Evolutionary conservation across 2,329 filamentous ascomycete genomes (phyloP).

Genomic region (Stagonosporopsis rhizophila): DNA sequence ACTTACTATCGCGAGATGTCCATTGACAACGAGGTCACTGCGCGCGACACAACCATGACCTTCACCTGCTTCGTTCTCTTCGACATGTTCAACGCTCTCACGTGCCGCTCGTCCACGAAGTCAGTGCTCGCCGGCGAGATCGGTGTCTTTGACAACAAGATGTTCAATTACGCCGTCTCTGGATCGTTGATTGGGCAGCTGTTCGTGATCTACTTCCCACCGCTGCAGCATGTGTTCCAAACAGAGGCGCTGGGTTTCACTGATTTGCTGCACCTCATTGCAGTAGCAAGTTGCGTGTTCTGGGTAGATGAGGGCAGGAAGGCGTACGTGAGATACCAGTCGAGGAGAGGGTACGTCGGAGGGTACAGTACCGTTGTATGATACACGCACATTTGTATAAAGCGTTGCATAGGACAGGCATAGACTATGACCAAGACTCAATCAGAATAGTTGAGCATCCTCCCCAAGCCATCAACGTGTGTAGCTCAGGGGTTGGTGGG

Average conservation of each 20-base stretch:
- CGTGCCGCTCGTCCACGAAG: conserved; percentile 90
- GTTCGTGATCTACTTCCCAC: conserved; percentile 92
- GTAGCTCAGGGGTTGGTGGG: conserved; percentile 7
- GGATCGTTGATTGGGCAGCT: conserved; percentile 85
- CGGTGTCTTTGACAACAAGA: conserved; percentile 80
- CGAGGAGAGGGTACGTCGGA: conserved; percentile 40
- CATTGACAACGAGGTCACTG: conserved; percentile 79
- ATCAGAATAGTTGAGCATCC: not conserved
- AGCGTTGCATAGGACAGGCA: conserved; percentile 11
- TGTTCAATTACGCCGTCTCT: conserved; percentile 96
- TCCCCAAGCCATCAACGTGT: not conserved
- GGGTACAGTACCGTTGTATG: conserved; percentile 51
- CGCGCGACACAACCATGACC: conserved; percentile 97
- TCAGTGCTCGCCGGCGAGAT: conserved; percentile 86
- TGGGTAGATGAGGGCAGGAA: conserved; percentile 94
- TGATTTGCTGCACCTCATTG: conserved; percentile 76
- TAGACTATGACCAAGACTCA: conserved; percentile 5
- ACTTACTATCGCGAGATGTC: conserved; percentile 94
- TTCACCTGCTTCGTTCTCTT: conserved; percentile 99
- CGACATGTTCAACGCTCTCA: conserved; percentile 98
- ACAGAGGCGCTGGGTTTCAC: conserved; percentile 80
- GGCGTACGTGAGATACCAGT: conserved; percentile 59
- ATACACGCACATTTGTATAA: conserved; percentile 16
- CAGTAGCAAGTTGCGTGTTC: conserved; percentile 87
- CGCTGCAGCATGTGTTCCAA: conserved; percentile 93